Evolutionary conservation across 345 rosid species (phyloP), one percentile per base, ranked within the genome.

Genomic region (Capsella bursapastoris): DNA sequence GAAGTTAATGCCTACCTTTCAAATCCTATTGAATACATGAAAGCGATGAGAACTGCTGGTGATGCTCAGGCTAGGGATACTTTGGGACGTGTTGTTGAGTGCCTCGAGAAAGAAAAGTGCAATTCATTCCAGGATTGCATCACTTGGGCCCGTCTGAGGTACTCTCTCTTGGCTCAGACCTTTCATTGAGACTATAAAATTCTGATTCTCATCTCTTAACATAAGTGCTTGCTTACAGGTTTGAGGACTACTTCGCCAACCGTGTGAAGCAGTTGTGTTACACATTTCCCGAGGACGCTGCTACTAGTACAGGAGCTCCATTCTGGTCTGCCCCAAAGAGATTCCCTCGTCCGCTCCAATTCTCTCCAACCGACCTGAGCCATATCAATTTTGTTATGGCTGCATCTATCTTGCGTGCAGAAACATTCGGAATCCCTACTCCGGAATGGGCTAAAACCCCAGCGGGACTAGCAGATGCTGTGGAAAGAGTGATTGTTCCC

Each of bases 301-400:
- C 84, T 31, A 92, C 97, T 53, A 90, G 94, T 77, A 90, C 89
- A 2, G 98, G 99, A 34, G 89, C 91, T 72, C 97, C 97, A 2
- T 96, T 96, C 85, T 96, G 98, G 98, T 96, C 99, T 6, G 99
- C 99, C 48, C 98, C 99, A 53, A 96, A 96, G 80, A 82, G 98
- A 34, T 96, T 92, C 76, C 99, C 99, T 57, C 89, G 51, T 2
- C 95, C 98, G 2, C 95, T 96, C 48, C 78, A 84, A 70, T 87
- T 89, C 85, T 85, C 97, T 22, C 38, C 89, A 57, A 68, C 83
- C 4, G 98, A 96, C 81, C 74, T 79, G 14, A 82, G 92, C 76
- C 91, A 89, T 70, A 84, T 91, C 62, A 84, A 84, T 31, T 96
- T 86, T 79, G 70, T 86, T 68, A 79, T 78, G 89, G 90, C 99